Evolutionary conservation across 352 stramenopile species (phyloP).

Genomic region (Globisporangium radiosum): DNA sequence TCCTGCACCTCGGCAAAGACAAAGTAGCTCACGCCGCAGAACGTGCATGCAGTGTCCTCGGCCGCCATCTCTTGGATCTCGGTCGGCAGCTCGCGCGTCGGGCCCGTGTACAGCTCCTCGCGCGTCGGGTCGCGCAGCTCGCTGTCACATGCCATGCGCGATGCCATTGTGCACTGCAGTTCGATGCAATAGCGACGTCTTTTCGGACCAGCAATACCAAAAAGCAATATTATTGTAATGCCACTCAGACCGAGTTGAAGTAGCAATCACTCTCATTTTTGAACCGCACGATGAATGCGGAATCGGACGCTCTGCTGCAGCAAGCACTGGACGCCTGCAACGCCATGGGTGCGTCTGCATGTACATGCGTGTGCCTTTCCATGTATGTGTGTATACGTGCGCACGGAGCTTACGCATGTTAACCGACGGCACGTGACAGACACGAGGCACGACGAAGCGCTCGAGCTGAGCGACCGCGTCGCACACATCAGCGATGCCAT

Average conservation of each 20-base stretch:
- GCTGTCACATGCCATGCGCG: neutral
- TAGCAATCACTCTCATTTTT: neutral
- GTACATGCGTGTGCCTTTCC: neutral
- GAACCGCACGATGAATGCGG: no score
- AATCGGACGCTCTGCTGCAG: neutral
- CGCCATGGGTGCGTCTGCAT: neutral
- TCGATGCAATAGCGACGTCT: neutral
- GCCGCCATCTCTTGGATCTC: conserved; percentile 61
- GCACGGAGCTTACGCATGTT: no score
- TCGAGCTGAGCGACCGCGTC: neutral
- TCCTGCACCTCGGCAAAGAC: conserved; percentile 79
- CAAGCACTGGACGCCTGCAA: neutral
- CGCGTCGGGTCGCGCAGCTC: conserved; percentile 11
- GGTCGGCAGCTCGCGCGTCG: conserved; percentile 54
- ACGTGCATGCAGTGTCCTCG: conserved; percentile 77
- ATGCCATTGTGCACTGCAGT: conserved; percentile 4
- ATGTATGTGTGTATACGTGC: neutral
- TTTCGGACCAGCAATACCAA: no score
- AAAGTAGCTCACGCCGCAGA: conserved; percentile 84
- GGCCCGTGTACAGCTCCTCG: conserved; percentile 35
- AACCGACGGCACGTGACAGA: neutral
- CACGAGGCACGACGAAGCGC: neutral
- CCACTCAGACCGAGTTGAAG: neutral
- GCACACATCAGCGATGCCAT: conserved; percentile 1
- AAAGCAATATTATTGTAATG: no score